Percentiles rank a stretch among this genome's conserved stretches.
Evolutionary conservation across 108 stramenopile genomes (phyloP).

Genomic region (Cyclotella baltica): DNA sequence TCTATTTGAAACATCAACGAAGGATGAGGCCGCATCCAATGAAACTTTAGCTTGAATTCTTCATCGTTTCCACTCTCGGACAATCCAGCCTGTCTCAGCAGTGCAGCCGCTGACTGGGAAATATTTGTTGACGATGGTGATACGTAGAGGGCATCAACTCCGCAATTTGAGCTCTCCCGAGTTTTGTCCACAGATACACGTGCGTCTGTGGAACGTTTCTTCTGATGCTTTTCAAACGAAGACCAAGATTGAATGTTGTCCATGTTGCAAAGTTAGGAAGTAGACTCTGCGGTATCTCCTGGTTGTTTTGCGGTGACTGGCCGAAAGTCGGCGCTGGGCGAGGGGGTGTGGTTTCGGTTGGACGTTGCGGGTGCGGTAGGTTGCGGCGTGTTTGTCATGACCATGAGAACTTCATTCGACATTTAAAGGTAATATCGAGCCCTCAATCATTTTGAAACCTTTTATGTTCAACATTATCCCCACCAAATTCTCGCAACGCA

Average conservation of each 20-base stretch:
- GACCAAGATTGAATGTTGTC: constrained; percentile 44
- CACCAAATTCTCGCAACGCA: too few species aligned
- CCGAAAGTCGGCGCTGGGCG: too few species aligned
- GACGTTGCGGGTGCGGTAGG: too few species aligned
- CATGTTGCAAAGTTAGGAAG: constrained; percentile 6
- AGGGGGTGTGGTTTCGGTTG: too few species aligned
- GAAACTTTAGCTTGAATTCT: constrained; percentile 40
- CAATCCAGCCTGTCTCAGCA: constrained; percentile 35
- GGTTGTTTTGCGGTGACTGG: too few species aligned
- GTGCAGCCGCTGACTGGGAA: constrained; percentile 30
- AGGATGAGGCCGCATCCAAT: constrained; percentile 55
- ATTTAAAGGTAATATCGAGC: too few species aligned
- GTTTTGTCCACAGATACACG: background rate
- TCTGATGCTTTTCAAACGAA: constrained; percentile 32
- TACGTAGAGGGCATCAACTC: constrained; percentile 32
- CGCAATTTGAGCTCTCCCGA: background rate
- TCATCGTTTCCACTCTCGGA: constrained; percentile 11
- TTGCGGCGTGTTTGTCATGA: too few species aligned
- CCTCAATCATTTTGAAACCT: too few species aligned
- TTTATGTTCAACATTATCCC: too few species aligned
- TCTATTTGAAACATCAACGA: constrained; percentile 25
- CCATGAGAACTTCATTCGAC: too few species aligned
- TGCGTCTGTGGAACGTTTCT: background rate
- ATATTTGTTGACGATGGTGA: constrained; percentile 31
- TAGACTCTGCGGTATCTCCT: too few species aligned